Evolutionary conservation across 108 stramenopile species (phyloP), one percentile per base, ranked within the genome.

Genomic region (Cyclotella baltica): DNA sequence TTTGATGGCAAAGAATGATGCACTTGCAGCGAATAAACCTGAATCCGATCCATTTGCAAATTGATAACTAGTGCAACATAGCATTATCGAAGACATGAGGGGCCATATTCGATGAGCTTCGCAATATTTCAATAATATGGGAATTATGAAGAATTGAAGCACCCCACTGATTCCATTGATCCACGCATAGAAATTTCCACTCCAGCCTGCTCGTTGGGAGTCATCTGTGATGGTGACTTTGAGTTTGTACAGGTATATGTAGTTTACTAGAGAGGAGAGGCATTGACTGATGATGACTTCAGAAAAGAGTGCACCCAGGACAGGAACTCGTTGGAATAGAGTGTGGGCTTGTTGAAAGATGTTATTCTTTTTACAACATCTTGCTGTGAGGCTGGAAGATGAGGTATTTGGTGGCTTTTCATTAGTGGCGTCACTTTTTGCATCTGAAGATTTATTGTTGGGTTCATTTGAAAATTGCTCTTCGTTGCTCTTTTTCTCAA

Each of bases 141-240:
- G 88, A 0, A 89, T 73, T 67, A 86, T 67, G 27, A 83, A 73
- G 73, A 89, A 89, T 80, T 89, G 88, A n/a, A 89, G 47, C 0
- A 86, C 30, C 6, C 88, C 88, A 58, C 77, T 79, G 15, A 78
- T 58, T 19, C 82, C 85, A 62, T 89, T 89, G n/a, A 87, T 89
- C 74, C 75, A 81, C 1, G 81, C 81, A 34, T 71, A 79, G 28
- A 85, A 81, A 22, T 83, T 87, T 48, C 85, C 88, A 38, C 85
- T 89, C 83, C 83, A 87, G 11, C 83, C 73, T 6, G 88, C 88
- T 35, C 88, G 75, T 18, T 58, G 28, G 34, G 58, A 53, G 62
- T 89, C 88, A 66, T 89, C 65, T n/a, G 70, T 56, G 30, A 89
- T 84, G n/a, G 82, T 33, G 13, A 52, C 67, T 63, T 87, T 89